These are phyloP conservation scores for Parachaetomium inaequale DNA, from an alignment of 495 filamentous ascomycete genomes.

Conservation along the genomic window DNA sequence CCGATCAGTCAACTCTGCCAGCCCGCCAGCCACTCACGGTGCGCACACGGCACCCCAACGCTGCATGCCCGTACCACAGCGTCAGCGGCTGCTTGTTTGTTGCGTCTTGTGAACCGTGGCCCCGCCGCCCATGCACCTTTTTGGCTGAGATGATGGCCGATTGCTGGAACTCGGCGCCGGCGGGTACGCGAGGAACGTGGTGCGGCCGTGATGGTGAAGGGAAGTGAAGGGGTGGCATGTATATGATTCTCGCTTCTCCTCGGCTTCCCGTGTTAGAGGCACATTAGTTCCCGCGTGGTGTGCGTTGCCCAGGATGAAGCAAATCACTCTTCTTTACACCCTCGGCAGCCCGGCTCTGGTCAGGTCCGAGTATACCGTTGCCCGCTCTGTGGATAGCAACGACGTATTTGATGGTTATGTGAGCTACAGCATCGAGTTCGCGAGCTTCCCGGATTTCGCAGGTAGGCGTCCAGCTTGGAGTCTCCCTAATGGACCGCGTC, in stretches of 20 bases:
- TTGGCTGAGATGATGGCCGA: conserved; percentile 13
- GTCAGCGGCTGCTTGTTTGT: conserved; percentile 2
- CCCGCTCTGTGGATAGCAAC: conserved; percentile 23
- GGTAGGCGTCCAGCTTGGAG: conserved; percentile 40
- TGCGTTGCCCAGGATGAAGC: conserved; percentile 2
- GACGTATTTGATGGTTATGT: conserved; percentile 52
- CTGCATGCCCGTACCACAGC: conserved; percentile 2
- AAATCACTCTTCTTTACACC: neutral
- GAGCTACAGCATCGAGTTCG: conserved; percentile 59
- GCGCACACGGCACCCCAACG: neutral
- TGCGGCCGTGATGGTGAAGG: neutral
- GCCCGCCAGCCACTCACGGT: neutral
- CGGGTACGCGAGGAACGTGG: neutral
- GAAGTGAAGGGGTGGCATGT: neutral
- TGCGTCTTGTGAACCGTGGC: neutral
- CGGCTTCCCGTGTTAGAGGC: neutral
- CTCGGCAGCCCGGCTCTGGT: conserved; percentile 1
- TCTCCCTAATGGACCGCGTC: neutral
- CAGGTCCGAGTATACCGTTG: conserved; percentile 17
- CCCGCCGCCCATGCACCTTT: conserved; percentile 11
- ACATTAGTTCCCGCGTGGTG: neutral
- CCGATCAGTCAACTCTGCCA: conserved; percentile 3
- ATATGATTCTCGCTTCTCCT: neutral
- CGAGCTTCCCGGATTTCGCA: conserved; percentile 61
- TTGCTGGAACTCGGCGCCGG: neutral